Evolutionary conservation across 306 rosid genomes (phyloP), one percentile per base, ranked within the genome.

Genomic region (Cucumis hystrix): DNA sequence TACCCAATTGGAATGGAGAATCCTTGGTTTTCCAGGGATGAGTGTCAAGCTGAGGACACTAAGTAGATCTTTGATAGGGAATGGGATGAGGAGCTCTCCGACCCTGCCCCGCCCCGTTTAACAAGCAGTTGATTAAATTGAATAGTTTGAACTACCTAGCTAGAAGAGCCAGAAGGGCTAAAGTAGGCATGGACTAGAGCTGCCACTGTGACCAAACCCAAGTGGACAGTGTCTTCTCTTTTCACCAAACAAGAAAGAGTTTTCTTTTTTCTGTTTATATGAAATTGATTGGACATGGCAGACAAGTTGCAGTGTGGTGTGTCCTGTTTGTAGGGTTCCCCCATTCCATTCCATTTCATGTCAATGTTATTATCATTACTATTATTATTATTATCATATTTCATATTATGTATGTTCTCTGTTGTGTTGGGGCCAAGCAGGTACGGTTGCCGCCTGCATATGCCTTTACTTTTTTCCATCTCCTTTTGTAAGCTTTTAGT

Each of bases 401-500:
- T 47, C 57, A 52, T 52, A 52, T 52, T 52, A 52, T 52, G 57
- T 17, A 52, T 16, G 57, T 16, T 52, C 9, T 52, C 8, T 17
- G 17, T n/a, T 52, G 57, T 52, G 57, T 52, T 55, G 43, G 66
- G 77, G 60, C 61, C 77, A 51, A 23, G 8, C 3, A 25, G 8
- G 61, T 72, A 72, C 62, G 58, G 45, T 52, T 72, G 39, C 45
- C 7, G 45, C 17, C 43, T 47, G 59, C 40, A 7, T 4, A 13
- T 49, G 39, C 40, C 10, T 35, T 23, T 7, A 52, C 59, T 71
- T 71, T 43, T 13, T 43, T 69, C n/a, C 57, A 40, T 67, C 35
- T 21, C 56, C 58, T 69, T 71, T 71, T 71, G 76, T 71, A 47
- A 70, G 59, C 76, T 47, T 70, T 70, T 70, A 70, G 76, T 70